These are phyloP conservation scores for Pseudoscleropodium purum DNA, from an alignment of 225 moss, liverwort and hornwort species.

Conservation along the genomic window DNA sequence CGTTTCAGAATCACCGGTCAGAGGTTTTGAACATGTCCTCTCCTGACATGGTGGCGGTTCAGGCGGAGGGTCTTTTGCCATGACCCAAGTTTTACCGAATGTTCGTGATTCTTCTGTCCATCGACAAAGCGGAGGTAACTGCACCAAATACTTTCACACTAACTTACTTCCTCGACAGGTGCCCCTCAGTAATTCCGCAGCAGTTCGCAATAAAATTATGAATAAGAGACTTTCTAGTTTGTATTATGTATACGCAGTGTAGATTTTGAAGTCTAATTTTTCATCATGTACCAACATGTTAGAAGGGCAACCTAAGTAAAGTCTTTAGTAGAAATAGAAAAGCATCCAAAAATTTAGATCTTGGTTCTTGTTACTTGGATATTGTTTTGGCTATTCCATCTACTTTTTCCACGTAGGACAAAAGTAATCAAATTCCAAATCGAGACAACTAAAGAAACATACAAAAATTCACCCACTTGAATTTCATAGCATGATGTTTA, in stretches of 20 bases:
- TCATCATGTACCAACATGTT: background rate
- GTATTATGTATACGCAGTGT: rapidly evolving
- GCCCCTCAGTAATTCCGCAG: background rate
- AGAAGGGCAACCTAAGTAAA: background rate
- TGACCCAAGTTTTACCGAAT: background rate
- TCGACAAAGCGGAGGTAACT: background rate
- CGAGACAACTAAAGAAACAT: background rate
- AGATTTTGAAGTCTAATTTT: background rate
- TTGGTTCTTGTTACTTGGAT: background rate
- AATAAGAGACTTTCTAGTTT: background rate
- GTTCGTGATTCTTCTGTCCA: background rate
- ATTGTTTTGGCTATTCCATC: background rate
- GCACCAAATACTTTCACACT: background rate
- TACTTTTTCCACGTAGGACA: background rate
- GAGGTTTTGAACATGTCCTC: background rate
- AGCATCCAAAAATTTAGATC: no score
- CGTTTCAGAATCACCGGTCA: background rate
- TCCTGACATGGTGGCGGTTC: background rate
- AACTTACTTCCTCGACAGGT: background rate
- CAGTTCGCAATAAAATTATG: background rate
- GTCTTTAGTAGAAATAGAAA: background rate
- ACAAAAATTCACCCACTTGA: background rate
- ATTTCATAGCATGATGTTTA: background rate
- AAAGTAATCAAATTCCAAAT: background rate
- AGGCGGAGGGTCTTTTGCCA: background rate